Base-by-base conservation (phyloP, 2,329 filamentous ascomycete genomes). In the Passalora sequoiae region DNA sequence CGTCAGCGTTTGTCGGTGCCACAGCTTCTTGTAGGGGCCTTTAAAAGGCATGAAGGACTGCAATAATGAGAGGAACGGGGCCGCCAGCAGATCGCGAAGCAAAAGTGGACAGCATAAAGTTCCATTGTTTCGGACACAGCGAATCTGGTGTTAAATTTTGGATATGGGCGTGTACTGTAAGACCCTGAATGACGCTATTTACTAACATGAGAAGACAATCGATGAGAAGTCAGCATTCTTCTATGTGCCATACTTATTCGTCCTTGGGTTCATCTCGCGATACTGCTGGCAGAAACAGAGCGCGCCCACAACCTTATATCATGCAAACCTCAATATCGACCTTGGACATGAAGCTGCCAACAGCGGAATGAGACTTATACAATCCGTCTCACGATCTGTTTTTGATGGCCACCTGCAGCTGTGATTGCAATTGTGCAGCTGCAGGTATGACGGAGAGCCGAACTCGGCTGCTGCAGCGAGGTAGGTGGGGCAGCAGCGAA, bases 101-200 rank as follows among this genome's bases (percentile, higher is more conserved):
- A 20, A 17, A 10, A 12, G 13, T n/a, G n/a, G 9, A 22, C 10
- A 20, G 8, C 7, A 24, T 8, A 13, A 17, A 4, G 8, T 12
- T 13, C n/a, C 16, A 17, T 12, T 6, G 8, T 24, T 36, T 22
- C 33, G 33, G 33, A 20, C 33, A 36, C 8, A 3, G 28, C 25
- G 25, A 24, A 32, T 21, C 13, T 10, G 22, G 38, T 46, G 55
- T 10, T 9, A 10, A 22, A 12, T 30, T 27, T 39, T 31, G 20
- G 19, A 17, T 38, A 39, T 37, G 21, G 19, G 17, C 19, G 9
- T 27, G 8, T 32, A 17, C 20, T 30, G 4, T 13, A 32, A n/a
- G 15, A 3, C n/a, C 4, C n/a, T 27, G 6, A 27, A 7, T 27
- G 24, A 7, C 6, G 24, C 24, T 7, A 27, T 12, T 27, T 7